These are phyloP conservation scores for Epichloe uncinata DNA, from an alignment of 2,329 filamentous ascomycete species.

Conservation along the genomic window DNA sequence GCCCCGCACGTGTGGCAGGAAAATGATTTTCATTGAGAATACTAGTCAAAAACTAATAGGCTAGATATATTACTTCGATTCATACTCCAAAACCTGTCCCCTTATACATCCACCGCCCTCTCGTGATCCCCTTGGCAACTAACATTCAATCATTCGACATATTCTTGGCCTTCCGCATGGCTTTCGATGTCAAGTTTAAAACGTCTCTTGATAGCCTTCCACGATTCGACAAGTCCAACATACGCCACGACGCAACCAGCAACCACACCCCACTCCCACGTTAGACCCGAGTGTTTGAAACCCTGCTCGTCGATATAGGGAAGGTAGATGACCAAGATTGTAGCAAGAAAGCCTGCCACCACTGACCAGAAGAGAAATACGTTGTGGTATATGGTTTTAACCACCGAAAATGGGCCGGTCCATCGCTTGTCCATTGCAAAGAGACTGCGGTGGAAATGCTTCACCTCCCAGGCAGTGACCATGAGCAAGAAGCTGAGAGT, in stretches of 20 bases:
- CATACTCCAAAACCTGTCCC: conserved; percentile 20
- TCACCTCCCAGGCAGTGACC: conserved; percentile 60
- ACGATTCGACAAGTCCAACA: conserved; percentile 49
- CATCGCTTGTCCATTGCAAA: conserved; percentile 50
- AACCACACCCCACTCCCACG: conserved; percentile 62
- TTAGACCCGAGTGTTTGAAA: conserved; percentile 56
- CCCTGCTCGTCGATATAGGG: conserved; percentile 52
- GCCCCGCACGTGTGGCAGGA: too few relatives aligned
- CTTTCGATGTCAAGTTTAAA: conserved; percentile 22
- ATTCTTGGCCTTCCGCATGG: conserved; percentile 2
- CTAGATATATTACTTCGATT: conserved; percentile 12
- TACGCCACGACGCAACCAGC: conserved; percentile 45
- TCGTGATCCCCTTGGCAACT: not conserved
- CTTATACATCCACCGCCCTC: not conserved
- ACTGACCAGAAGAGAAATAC: conserved; percentile 54
- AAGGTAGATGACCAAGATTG: conserved; percentile 53
- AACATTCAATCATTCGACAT: not conserved
- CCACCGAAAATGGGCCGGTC: conserved; percentile 34
- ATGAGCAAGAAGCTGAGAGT: conserved; percentile 55
- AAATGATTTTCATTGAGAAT: too few relatives aligned
- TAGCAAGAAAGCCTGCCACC: conserved; percentile 43
- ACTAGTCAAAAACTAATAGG: conserved; percentile 13
- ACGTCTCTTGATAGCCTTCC: conserved; percentile 54
- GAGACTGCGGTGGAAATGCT: conserved; percentile 55
- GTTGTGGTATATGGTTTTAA: conserved; percentile 54